Evolutionary conservation across 345 rosid species (phyloP).

Genomic region (Citrus australasica): DNA sequence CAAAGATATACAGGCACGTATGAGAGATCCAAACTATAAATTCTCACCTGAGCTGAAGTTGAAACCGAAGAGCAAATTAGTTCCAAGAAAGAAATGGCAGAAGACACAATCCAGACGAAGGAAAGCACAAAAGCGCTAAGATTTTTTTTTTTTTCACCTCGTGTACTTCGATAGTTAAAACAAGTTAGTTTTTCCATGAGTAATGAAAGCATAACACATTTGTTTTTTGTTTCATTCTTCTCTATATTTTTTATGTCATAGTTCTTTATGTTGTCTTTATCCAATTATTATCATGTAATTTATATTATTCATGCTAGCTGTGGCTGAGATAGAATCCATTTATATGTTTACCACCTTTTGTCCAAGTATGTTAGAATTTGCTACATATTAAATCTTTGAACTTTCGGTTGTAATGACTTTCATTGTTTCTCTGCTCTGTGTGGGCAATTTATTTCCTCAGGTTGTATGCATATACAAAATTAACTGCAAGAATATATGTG

Average conservation of each 20-base stretch:
- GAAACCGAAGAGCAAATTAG: slow-evolving; percentile 90
- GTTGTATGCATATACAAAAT: neutral
- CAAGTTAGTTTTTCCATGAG: neutral
- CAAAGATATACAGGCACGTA: slow-evolving; percentile 88
- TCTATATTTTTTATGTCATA: neutral
- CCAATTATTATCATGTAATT: neutral
- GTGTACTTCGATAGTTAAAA: neutral
- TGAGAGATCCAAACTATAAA: slow-evolving; percentile 90
- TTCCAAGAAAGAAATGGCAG: slow-evolving; percentile 89
- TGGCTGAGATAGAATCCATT: neutral
- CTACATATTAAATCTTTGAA: neutral
- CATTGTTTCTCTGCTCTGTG: neutral
- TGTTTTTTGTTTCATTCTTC: neutral
- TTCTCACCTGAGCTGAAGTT: slow-evolving; percentile 85
- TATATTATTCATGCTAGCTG: neutral
- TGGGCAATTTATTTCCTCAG: neutral
- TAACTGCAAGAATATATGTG: too few species aligned
- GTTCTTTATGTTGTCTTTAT: neutral
- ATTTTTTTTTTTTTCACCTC: neutral
- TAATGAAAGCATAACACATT: neutral
- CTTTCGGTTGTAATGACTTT: neutral
- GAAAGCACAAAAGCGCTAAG: slow-evolving; percentile 76
- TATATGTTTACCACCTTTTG: neutral
- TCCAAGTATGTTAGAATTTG: neutral
- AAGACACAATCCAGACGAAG: slow-evolving; percentile 76